These are phyloP conservation scores for Exidia glandulosa DNA, from an alignment of 768 basidiomycete genomes.

Conservation along the genomic window DNA sequence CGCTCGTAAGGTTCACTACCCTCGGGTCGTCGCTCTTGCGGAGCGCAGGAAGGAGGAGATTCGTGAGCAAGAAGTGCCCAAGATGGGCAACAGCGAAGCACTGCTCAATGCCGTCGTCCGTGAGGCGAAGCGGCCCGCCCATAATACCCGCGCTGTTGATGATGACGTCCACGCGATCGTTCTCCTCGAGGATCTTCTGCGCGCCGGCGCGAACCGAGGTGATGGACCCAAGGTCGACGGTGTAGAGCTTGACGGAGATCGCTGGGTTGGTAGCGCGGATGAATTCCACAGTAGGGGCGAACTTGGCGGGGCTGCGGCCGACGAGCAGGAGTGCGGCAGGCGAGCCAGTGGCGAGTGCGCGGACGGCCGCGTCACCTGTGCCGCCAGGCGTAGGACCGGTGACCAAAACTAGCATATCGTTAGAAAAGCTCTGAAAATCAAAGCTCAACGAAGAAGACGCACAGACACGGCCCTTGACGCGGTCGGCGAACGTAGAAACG, in stretches of 20 bases:
- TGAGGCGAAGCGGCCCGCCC: background rate
- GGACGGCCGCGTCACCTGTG: background rate
- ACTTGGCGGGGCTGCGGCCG: background rate
- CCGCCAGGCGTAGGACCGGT: background rate
- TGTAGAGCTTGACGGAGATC: background rate
- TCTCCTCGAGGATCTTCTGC: background rate
- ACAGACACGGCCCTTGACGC: background rate
- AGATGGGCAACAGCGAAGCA: background rate
- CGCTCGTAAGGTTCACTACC: background rate
- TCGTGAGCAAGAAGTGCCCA: background rate
- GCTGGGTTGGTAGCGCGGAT: background rate
- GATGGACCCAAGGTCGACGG: background rate
- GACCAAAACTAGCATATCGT: background rate
- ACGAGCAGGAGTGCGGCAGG: background rate
- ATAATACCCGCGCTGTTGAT: background rate
- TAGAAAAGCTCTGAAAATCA: background rate
- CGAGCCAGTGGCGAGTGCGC: background rate
- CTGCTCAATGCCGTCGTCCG: background rate
- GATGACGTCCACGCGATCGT: background rate
- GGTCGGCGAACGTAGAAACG: background rate
- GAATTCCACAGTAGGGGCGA: background rate
- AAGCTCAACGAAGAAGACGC: background rate
- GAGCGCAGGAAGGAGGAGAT: background rate
- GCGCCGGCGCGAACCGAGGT: background rate
- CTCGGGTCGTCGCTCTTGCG: background rate